phyloP scores from a whole-genome alignment of 495 filamentous ascomycete genomes.

The Penicillium ochrochloron region DNA sequence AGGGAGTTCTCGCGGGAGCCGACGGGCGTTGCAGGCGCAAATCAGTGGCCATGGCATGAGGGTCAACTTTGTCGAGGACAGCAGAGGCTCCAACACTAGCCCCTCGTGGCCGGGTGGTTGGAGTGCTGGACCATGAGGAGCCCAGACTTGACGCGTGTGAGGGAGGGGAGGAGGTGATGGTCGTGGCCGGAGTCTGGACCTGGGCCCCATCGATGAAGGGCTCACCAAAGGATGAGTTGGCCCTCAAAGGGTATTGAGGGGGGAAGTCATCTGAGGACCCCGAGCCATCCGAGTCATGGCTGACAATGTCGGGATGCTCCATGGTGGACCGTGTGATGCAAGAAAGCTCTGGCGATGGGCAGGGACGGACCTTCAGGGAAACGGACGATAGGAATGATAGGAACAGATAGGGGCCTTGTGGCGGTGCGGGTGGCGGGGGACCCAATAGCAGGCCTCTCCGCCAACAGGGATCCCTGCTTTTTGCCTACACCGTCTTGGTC shows the following conservation, averaged over 20 bases:
- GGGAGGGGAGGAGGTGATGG: constrained; percentile 50
- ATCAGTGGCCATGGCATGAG: constrained; percentile 34
- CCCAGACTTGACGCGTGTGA: constrained; percentile 41
- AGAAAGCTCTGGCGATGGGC: constrained; percentile 16
- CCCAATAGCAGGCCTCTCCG: constrained; percentile 17
- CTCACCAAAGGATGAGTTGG: constrained; percentile 46
- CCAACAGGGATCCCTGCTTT: constrained; percentile 9
- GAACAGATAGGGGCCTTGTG: constrained; percentile 36
- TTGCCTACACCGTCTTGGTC: constrained; percentile 4
- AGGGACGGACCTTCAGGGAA: constrained; percentile 16
- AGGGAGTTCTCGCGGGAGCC: constrained; percentile 66
- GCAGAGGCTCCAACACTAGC: constrained; percentile 42
- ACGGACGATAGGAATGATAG: constrained; percentile 15
- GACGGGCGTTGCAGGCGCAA: constrained; percentile 59
- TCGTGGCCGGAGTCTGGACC: constrained; percentile 46
- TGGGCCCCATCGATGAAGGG: constrained; percentile 43
- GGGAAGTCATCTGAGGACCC: constrained; percentile 64
- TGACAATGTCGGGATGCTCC: constrained; percentile 59
- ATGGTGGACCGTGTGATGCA: constrained; percentile 42
- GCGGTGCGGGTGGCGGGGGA: constrained; percentile 32
- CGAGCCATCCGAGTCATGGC: constrained; percentile 68
- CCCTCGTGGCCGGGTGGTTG: constrained; percentile 43
- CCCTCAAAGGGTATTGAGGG: constrained; percentile 49
- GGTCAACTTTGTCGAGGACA: constrained; percentile 42
- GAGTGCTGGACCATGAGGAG: constrained; percentile 47